A percentile compares a stretch with the other conserved stretches of the same genome.
Evolutionary conservation across 345 rosid genomes (phyloP).

Genomic region (Crucihimalaya himalaica): DNA sequence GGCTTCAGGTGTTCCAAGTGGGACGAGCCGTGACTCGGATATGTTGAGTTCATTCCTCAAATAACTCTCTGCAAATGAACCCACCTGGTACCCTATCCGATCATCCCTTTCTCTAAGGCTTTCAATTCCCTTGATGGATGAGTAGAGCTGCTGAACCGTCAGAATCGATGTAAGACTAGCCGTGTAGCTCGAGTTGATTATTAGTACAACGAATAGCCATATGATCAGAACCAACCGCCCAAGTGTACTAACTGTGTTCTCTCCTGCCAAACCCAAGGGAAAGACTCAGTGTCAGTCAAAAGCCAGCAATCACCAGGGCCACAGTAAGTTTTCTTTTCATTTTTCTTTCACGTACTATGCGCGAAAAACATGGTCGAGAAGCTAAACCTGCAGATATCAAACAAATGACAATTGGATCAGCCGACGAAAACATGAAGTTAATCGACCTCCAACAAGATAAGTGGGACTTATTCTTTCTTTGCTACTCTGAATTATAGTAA

Average conservation of each 20-base stretch:
- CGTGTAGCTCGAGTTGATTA: slow-evolving; percentile 95
- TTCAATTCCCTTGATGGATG: slow-evolving; percentile 77
- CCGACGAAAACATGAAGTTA: background rate
- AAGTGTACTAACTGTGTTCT: slow-evolving; percentile 79
- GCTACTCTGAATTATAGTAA: background rate
- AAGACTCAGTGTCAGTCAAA: slow-evolving; percentile 33
- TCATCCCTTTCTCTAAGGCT: slow-evolving; percentile 65
- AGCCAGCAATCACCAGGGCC: slow-evolving; percentile 3
- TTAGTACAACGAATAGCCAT: slow-evolving; percentile 92
- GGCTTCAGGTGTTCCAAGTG: slow-evolving; percentile 83
- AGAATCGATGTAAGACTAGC: slow-evolving; percentile 93
- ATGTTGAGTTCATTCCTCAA: slow-evolving; percentile 73
- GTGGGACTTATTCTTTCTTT: background rate
- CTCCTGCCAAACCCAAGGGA: slow-evolving; percentile 57
- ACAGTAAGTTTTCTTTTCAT: slow-evolving; percentile 7
- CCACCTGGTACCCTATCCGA: slow-evolving; percentile 82
- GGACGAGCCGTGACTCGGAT: slow-evolving; percentile 64
- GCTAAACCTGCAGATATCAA: slow-evolving; percentile 82
- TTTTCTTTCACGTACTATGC: slow-evolving; percentile 62
- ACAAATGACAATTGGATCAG: slow-evolving; percentile 43
- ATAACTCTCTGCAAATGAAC: slow-evolving; percentile 84
- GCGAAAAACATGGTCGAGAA: slow-evolving; percentile 91
- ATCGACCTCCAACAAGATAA: background rate
- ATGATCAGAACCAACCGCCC: slow-evolving; percentile 81
- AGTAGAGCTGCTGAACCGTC: slow-evolving; percentile 87